phyloP scores from a whole-genome alignment of 2,329 filamentous ascomycete species.

The Thielaviopsis euricoi region DNA sequence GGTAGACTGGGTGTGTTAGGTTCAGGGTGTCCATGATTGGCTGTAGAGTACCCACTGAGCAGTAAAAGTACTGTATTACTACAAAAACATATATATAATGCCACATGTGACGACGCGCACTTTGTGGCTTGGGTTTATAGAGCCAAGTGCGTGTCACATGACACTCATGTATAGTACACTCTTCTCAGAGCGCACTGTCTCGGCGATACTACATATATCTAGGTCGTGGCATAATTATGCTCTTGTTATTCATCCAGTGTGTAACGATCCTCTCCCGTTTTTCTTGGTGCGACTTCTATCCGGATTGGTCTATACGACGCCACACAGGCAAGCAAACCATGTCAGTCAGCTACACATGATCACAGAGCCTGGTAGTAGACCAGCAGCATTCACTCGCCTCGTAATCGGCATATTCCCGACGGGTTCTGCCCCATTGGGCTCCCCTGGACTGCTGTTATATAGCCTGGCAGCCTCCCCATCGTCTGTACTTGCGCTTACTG shows the following conservation, averaged over 20 bases:
- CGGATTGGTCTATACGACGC: background rate
- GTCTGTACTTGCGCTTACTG: background rate
- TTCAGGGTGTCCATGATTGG: background rate
- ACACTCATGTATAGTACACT: background rate
- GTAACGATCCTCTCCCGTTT: background rate
- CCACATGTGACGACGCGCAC: too few species aligned
- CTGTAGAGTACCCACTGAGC: too few species aligned
- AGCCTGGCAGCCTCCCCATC: too few species aligned
- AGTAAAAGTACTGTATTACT: too few species aligned
- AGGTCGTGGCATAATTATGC: too few species aligned
- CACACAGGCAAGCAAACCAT: background rate
- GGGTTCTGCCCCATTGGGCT: background rate
- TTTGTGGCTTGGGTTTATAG: background rate
- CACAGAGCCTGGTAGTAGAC: background rate
- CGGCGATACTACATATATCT: background rate
- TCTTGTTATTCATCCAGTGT: background rate
- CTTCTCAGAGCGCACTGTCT: background rate
- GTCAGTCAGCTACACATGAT: background rate
- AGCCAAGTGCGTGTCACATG: background rate
- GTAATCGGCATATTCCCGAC: background rate
- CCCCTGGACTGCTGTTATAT: background rate
- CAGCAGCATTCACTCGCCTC: too few species aligned
- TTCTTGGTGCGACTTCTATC: background rate
- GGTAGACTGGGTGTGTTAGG: background rate
- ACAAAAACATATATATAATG: too few species aligned